These are phyloP conservation scores for Penicillium macrosclerotiorum DNA, from an alignment of 495 filamentous ascomycete genomes.

Conservation along the genomic window DNA sequence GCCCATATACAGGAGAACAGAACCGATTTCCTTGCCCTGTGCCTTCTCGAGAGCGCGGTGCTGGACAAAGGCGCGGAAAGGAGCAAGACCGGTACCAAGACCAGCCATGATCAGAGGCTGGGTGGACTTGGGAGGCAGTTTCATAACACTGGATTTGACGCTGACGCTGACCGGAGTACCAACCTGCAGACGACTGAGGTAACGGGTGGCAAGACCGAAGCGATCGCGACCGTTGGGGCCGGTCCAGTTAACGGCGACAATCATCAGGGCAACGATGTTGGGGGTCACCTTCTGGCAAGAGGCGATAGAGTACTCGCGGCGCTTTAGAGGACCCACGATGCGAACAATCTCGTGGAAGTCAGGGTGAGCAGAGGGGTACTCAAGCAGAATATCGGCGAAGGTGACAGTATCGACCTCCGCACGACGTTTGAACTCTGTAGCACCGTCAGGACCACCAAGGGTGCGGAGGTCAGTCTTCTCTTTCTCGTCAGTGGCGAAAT, in stretches of 20 bases:
- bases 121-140: slow-evolving; percentile 79
- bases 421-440: slow-evolving; percentile 90
- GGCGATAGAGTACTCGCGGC: slow-evolving; percentile 95
- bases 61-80: slow-evolving; percentile 97
- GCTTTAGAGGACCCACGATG: slow-evolving; percentile 88
- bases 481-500: slow-evolving; percentile 76
- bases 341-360: slow-evolving; percentile 86
- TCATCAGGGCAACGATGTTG: slow-evolving; percentile 84
- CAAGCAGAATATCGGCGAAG: slow-evolving; percentile 84
- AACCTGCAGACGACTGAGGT: slow-evolving; percentile 69
- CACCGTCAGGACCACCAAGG: slow-evolving; percentile 78
- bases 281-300: slow-evolving; percentile 92
- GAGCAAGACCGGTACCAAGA: slow-evolving; percentile 95
- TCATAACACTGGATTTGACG: slow-evolving; percentile 98
- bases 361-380: slow-evolving; percentile 86
- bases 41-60: slow-evolving; percentile 96
- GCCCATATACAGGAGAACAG: slow-evolving; percentile 94
- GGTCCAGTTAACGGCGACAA: slow-evolving; percentile 95
- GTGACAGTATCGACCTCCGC: slow-evolving; percentile 92
- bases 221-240: slow-evolving; percentile 85
- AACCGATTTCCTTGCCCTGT: slow-evolving; percentile 89
- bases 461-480: slow-evolving; percentile 79
- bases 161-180: slow-evolving; percentile 82
- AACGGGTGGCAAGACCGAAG: slow-evolving; percentile 88
- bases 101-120: slow-evolving; percentile 98